A percentile compares a stretch with the other conserved stretches of the same genome.
Conservation (phyloP, 345 rosid species). For the Firmiana major region DNA sequence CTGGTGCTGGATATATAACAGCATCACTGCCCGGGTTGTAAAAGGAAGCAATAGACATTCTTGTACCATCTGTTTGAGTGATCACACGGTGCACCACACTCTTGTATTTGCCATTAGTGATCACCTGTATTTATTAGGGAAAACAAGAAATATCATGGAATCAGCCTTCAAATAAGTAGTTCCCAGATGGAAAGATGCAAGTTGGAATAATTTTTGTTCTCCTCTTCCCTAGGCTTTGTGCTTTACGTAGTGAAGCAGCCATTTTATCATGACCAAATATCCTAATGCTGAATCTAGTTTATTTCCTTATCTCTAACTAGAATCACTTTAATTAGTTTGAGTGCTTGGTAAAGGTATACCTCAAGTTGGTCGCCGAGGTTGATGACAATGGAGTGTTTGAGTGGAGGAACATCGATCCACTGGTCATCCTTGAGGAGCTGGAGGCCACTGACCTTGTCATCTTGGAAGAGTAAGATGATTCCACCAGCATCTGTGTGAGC, state of each 20-base stretch:
- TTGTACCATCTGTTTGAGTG: slow-evolving; percentile 63
- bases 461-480: slow-evolving; percentile 78
- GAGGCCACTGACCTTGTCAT: slow-evolving; percentile 87
- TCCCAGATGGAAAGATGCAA: background rate
- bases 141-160: background rate
- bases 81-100: slow-evolving; percentile 75
- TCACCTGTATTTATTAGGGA: slow-evolving; percentile 41
- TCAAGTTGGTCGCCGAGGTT: slow-evolving; percentile 94
- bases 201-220: background rate
- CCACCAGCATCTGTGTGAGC: slow-evolving; percentile 99
- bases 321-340: background rate
- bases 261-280: background rate
- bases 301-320: background rate
- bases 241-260: background rate
- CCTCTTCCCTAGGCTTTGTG: background rate
- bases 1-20: slow-evolving; percentile 65
- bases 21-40: slow-evolving; percentile 90
- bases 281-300: background rate
- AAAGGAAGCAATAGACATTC: slow-evolving; percentile 90
- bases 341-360: slow-evolving; percentile 34
- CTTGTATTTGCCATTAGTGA: slow-evolving; percentile 89
- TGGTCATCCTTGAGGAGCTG: slow-evolving; percentile 82
- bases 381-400: slow-evolving; percentile 78
- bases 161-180: background rate
- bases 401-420: slow-evolving; percentile 88